Evolutionary conservation across 768 basidiomycete genomes (phyloP).

Genomic region (Clitopilus passeckerianus): DNA sequence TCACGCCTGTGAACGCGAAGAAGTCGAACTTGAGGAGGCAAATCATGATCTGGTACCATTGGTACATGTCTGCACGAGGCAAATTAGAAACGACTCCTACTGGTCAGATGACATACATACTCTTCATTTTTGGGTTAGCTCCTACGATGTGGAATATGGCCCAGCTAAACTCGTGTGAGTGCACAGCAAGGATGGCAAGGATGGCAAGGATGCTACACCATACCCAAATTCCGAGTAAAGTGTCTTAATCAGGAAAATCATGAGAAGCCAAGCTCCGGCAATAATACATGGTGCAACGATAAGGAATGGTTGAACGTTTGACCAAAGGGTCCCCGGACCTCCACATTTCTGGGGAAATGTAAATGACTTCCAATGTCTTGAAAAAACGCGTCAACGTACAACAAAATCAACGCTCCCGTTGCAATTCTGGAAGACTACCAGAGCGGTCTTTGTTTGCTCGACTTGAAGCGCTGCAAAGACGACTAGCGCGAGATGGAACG

Average conservation of each 20-base stretch:
- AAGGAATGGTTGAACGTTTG: slow-evolving; percentile 56
- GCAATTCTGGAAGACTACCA: slow-evolving; percentile 35
- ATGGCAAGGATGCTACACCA: slow-evolving; percentile 20
- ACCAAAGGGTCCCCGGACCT: slow-evolving; percentile 54
- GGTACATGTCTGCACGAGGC: slow-evolving; percentile 68
- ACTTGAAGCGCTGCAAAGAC: slow-evolving; percentile 75
- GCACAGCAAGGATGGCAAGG: not conserved
- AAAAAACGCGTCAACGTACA: slow-evolving; percentile 26
- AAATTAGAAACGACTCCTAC: not conserved
- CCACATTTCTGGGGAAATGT: slow-evolving; percentile 33
- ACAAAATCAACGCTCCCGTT: slow-evolving; percentile 25
- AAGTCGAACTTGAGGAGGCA: slow-evolving; percentile 89
- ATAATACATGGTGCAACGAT: slow-evolving; percentile 72
- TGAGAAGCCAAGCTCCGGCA: slow-evolving; percentile 55
- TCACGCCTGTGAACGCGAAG: slow-evolving; percentile 83
- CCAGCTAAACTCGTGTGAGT: slow-evolving; percentile 47
- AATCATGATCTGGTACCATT: slow-evolving; percentile 82
- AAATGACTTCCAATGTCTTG: not conserved
- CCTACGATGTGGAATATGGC: slow-evolving; percentile 89
- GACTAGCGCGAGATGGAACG: slow-evolving; percentile 72
- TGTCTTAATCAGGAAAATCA: slow-evolving; percentile 65
- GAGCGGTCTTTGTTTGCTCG: slow-evolving; percentile 63
- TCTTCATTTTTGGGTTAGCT: slow-evolving; percentile 80
- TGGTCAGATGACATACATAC: slow-evolving; percentile 31
- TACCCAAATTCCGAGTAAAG: slow-evolving; percentile 84